Evolutionary conservation across 805 yeast species (phyloP).

Genomic region (Kodamaea jinghongensis): DNA sequence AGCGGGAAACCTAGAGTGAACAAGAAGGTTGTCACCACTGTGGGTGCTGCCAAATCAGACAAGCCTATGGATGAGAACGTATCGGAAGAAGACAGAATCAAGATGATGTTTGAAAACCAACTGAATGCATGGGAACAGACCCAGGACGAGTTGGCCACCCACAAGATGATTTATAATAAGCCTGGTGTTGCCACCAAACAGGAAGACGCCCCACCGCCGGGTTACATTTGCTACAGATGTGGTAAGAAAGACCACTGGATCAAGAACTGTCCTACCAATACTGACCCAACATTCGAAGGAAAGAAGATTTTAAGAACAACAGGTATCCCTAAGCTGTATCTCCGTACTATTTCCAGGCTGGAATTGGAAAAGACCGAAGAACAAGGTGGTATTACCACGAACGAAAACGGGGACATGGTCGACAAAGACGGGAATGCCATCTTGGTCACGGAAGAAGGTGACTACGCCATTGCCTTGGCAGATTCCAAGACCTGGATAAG

Average conservation of each 20-base stretch:
- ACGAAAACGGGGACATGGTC: slow-evolving; percentile 43
- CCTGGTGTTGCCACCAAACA: slow-evolving; percentile 28
- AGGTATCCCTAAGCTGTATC: slow-evolving; percentile 93
- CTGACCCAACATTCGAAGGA: slow-evolving; percentile 92
- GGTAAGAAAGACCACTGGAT: slow-evolving; percentile 95
- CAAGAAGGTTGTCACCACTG: slow-evolving; percentile 36
- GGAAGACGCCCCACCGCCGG: slow-evolving; percentile 89
- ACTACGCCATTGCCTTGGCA: slow-evolving; percentile 93
- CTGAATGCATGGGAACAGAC: slow-evolving; percentile 94
- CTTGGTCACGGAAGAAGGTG: slow-evolving; percentile 91
- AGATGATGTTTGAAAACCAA: slow-evolving; percentile 89
- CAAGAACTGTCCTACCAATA: slow-evolving; percentile 90
- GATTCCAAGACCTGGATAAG: slow-evolving; percentile 88
- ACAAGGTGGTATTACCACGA: slow-evolving; percentile 29
- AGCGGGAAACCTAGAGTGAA: slow-evolving; percentile 63
- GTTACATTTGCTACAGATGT: slow-evolving; percentile 94
- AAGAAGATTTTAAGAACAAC: slow-evolving; percentile 88
- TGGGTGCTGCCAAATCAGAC: slow-evolving; percentile 15
- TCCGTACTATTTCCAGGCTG: slow-evolving; percentile 82
- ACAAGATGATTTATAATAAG: slow-evolving; percentile 68
- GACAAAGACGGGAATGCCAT: slow-evolving; percentile 54
- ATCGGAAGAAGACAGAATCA: slow-evolving; percentile 84
- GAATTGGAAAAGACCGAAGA: slow-evolving; percentile 53
- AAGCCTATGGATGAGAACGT: slow-evolving; percentile 40
- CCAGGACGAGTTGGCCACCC: slow-evolving; percentile 85